Conservation (phyloP, 164 flowering plant genomes). For the Macadamia integrifolia region DNA sequence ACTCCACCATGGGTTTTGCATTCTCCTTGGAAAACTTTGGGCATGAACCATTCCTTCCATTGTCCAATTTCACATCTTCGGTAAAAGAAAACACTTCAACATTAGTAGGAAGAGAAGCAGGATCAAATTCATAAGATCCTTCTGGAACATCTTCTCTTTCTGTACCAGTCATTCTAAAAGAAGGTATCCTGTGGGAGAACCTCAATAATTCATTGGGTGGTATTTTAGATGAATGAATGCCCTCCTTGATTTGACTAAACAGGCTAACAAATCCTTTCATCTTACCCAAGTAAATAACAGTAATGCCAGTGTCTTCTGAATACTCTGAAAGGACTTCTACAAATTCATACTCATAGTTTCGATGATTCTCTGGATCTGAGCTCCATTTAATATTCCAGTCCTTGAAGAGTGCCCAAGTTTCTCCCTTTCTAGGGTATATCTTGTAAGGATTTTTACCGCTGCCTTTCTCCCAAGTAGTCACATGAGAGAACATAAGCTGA, state of each 20-base stretch:
- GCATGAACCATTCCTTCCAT: conserved; percentile 10
- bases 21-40: conserved; percentile 1
- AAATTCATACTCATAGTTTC: conserved; percentile 32
- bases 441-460: conserved; percentile 12
- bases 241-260: conserved; percentile 19
- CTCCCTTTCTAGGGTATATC: conserved; percentile 54
- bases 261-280: conserved; percentile 47
- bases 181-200: conserved; percentile 59
- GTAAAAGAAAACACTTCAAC: conserved; percentile 19
- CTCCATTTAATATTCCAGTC: conserved; percentile 54
- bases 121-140: conserved; percentile 63
- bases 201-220: conserved; percentile 30
- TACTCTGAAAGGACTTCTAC: conserved; percentile 52
- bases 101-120: conserved; percentile 45
- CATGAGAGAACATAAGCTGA: conserved; percentile 45
- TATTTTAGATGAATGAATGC: conserved; percentile 17
- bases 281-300: conserved; percentile 40
- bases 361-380: conserved; percentile 35
- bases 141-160: conserved; percentile 46
- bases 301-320: conserved; percentile 27
- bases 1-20: background rate
- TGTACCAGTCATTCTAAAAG: conserved; percentile 36
- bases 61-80: conserved; percentile 9
- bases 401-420: conserved; percentile 62
- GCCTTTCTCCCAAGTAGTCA: conserved; percentile 16